These are phyloP conservation scores for Acarospora socialis DNA, from an alignment of 2,329 filamentous ascomycete species.

Conservation along the genomic window DNA sequence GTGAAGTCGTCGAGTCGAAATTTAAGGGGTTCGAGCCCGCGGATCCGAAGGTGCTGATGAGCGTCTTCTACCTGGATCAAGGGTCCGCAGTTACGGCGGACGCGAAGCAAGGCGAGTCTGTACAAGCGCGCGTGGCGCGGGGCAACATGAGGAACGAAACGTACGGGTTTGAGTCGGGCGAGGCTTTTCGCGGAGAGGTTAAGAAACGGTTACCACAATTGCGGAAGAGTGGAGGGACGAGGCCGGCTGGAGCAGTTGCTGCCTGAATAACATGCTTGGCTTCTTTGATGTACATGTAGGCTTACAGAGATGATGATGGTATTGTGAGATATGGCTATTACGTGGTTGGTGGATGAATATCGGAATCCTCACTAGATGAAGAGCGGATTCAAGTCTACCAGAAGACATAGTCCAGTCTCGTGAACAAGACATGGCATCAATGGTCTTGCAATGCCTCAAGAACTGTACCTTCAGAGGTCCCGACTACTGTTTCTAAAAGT, in stretches of 20 bases:
- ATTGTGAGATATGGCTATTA: slow-evolving; percentile 4
- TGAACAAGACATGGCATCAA: no score
- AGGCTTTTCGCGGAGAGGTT: slow-evolving; percentile 25
- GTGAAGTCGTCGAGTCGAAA: slow-evolving; percentile 23
- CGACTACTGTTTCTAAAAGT: no score
- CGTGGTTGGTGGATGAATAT: slow-evolving; percentile 1
- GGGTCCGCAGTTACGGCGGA: slow-evolving; percentile 22
- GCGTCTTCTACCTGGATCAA: slow-evolving; percentile 20
- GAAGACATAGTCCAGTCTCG: no score
- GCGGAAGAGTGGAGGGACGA: slow-evolving; percentile 7
- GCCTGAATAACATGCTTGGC: background rate
- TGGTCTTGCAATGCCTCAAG: no score
- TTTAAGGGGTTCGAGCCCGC: slow-evolving; percentile 18
- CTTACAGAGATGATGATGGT: slow-evolving; percentile 2
- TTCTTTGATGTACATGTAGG: background rate
- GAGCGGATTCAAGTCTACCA: no score
- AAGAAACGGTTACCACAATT: slow-evolving; percentile 20
- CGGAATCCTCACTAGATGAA: background rate
- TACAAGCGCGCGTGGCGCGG: slow-evolving; percentile 21
- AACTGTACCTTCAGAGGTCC: no score
- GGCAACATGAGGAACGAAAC: slow-evolving; percentile 28
- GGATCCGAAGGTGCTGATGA: slow-evolving; percentile 19
- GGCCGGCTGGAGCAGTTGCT: no score
- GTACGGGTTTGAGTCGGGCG: slow-evolving; percentile 24
- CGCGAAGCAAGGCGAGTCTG: slow-evolving; percentile 14